phyloP scores from a whole-genome alignment of 805 yeast species.

The Schizosaccharomyces lindneri region DNA sequence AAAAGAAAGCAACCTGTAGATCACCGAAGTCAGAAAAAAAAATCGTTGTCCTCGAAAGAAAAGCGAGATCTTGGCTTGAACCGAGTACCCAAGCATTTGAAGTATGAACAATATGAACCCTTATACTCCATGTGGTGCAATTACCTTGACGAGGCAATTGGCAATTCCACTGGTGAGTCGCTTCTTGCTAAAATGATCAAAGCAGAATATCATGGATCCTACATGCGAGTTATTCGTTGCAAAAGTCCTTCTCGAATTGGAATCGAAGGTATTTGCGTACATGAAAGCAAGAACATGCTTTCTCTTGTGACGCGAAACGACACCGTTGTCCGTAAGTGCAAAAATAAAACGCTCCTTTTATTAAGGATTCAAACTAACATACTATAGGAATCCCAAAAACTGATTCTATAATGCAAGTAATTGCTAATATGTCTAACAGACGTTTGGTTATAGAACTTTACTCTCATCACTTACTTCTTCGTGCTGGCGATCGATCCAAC shows the following conservation, averaged over 20 bases:
- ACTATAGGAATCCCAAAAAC: background rate
- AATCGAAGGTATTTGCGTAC: constrained; percentile 1
- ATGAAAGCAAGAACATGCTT: constrained; percentile 1
- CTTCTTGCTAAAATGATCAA: background rate
- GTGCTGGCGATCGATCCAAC: background rate
- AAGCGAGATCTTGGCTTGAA: background rate
- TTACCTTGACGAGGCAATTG: background rate
- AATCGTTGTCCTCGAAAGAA: background rate
- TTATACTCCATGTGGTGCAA: background rate
- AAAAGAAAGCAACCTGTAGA: background rate
- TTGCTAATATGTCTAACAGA: background rate
- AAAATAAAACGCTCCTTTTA: background rate
- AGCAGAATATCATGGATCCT: constrained; percentile 1
- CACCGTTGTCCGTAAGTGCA: background rate
- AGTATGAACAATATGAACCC: background rate
- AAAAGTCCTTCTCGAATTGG: constrained; percentile 1
- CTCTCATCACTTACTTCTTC: background rate
- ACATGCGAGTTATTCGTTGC: background rate
- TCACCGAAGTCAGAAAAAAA: background rate
- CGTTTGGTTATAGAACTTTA: background rate
- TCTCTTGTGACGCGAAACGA: background rate
- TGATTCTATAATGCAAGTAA: background rate
- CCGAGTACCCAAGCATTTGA: background rate
- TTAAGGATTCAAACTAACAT: background rate
- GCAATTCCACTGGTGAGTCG: background rate